These are phyloP conservation scores for Spergularia bocconei DNA, from an alignment of 148 eudicot genomes.

Conservation along the genomic window DNA sequence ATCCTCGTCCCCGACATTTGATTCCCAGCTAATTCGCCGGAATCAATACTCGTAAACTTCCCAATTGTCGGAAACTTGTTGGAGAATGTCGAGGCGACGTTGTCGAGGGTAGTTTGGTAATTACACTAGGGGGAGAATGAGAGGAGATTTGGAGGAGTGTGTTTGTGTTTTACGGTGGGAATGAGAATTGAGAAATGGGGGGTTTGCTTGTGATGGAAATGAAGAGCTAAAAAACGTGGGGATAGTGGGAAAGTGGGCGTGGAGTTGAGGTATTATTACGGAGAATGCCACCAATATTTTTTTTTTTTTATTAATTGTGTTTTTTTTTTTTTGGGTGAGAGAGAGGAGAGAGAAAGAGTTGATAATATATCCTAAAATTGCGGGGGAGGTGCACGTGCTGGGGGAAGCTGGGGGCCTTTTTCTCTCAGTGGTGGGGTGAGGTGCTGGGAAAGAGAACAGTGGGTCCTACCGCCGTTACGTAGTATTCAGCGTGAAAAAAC, in stretches of 20 bases:
- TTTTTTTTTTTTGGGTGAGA: not conserved
- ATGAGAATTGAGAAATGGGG: not conserved
- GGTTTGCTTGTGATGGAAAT: not conserved
- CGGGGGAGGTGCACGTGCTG: slow-evolving; percentile 35
- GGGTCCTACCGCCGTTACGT: not conserved
- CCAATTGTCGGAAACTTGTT: not conserved
- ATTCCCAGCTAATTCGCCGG: not conserved
- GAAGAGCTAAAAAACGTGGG: not conserved
- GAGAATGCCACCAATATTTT: slow-evolving; percentile 5
- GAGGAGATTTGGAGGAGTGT: not conserved
- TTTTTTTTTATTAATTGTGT: not conserved
- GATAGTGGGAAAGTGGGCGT: slow-evolving; percentile 7
- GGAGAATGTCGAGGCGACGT: not conserved
- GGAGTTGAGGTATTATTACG: slow-evolving; percentile 16
- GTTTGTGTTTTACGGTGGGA: not conserved
- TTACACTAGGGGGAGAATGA: too few relatives aligned
- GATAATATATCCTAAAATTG: slow-evolving; percentile 10
- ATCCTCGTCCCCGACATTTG: slow-evolving; percentile 74
- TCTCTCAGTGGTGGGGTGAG: not conserved
- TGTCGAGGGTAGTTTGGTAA: not conserved
- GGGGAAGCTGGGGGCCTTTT: not conserved
- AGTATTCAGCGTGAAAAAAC: too few relatives aligned
- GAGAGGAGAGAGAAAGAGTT: not conserved
- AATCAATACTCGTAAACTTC: not conserved
- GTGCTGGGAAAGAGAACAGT: not conserved